These are phyloP conservation scores for Blastocystis sp. DNA, from an alignment of 352 stramenopile species.

Conservation along the genomic window DNA sequence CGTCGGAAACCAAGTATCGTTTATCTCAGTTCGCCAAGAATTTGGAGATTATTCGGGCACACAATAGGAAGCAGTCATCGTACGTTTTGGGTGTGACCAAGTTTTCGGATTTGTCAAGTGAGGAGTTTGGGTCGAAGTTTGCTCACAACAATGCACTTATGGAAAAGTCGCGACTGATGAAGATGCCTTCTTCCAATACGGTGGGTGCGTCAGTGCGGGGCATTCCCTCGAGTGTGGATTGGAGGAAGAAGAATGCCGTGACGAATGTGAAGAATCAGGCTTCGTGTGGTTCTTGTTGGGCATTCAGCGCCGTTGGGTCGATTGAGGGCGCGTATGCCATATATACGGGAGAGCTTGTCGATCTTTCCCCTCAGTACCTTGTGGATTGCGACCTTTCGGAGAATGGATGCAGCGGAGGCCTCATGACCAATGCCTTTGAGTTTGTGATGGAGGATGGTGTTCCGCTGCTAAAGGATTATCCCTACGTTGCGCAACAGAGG, in stretches of 20 bases:
- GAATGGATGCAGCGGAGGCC: constrained; percentile 9
- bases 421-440: constrained; percentile 18
- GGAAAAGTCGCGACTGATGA: not conserved
- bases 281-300: constrained; percentile 35
- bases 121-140: not conserved
- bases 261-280: constrained; percentile 12
- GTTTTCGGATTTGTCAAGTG: constrained; percentile 12
- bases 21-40: not conserved
- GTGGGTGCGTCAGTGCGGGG: not conserved
- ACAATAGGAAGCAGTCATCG: not conserved
- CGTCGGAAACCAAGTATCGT: constrained; percentile 3
- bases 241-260: constrained; percentile 40
- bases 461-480: not conserved
- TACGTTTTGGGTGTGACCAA: constrained; percentile 9
- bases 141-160: not conserved
- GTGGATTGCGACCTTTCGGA: constrained; percentile 36
- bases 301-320: constrained; percentile 10
- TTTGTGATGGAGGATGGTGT: constrained; percentile 18
- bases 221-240: not conserved
- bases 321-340: constrained; percentile 48
- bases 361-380: not conserved
- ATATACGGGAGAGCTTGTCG: not conserved
- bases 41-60: not conserved
- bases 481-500: not conserved
- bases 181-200: not conserved